Conservation (phyloP, 2,329 filamentous ascomycete genomes). For the Akanthomyces muscarius region DNA sequence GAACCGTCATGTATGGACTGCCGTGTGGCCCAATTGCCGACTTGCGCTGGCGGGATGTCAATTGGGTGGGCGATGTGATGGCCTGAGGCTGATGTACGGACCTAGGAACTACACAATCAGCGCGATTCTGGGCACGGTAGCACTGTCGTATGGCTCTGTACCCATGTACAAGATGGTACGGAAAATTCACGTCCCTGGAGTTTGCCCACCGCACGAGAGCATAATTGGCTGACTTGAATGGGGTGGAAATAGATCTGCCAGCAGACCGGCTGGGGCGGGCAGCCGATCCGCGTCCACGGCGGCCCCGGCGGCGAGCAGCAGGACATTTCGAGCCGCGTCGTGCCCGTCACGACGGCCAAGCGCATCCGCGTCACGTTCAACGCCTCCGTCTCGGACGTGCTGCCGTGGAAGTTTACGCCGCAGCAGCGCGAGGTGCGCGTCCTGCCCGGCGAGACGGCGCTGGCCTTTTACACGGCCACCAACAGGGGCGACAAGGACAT, state of each 20-base stretch:
- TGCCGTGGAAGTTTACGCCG: conserved; percentile 96
- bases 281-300: conserved; percentile 77
- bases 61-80: not conserved
- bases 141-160: conserved; percentile 77
- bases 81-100: not conserved
- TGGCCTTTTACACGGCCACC: conserved; percentile 96
- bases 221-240: not conserved
- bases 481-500: conserved; percentile 90
- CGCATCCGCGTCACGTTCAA: conserved; percentile 95
- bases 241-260: conserved; percentile 62
- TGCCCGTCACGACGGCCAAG: conserved; percentile 74
- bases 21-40: conserved; percentile 9
- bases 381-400: conserved; percentile 86
- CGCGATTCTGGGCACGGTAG: conserved; percentile 73
- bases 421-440: conserved; percentile 97
- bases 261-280: conserved; percentile 86
- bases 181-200: not conserved
- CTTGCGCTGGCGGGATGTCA: not conserved
- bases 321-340: conserved; percentile 71
- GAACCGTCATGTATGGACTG: conserved; percentile 46
- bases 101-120: conserved; percentile 69
- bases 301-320: conserved; percentile 43
- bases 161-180: conserved; percentile 82
- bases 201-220: not conserved
- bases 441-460: conserved; percentile 88